Percentiles rank a stretch among this genome's conserved stretches.
Conservation (phyloP, 2,329 filamentous ascomycete species). For the Alternaria tenuissima region DNA sequence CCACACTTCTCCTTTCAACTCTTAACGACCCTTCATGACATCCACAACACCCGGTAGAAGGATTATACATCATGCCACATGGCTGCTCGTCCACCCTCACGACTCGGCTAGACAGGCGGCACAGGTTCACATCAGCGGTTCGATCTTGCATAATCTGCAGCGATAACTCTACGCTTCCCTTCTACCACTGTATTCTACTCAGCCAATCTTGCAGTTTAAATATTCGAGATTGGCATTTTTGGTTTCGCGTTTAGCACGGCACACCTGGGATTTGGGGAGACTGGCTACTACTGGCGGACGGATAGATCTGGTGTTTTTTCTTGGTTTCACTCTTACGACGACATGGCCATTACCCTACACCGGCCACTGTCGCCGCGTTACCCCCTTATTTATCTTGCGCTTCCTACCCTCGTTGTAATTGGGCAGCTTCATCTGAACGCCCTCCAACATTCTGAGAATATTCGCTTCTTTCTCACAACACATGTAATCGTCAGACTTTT, state of each 20-base stretch:
- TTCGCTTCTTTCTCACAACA: constrained; percentile 37
- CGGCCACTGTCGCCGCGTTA: constrained; percentile 44
- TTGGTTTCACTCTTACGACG: constrained; percentile 39
- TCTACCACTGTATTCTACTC: constrained; percentile 39
- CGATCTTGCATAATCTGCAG: constrained; percentile 21
- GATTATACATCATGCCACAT: constrained; percentile 36
- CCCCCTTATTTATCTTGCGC: constrained; percentile 32
- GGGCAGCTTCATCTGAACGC: constrained; percentile 22
- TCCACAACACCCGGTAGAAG: constrained; percentile 36
- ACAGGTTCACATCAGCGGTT: constrained; percentile 34
- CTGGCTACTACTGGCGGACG: constrained; percentile 22
- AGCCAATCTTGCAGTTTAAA: constrained; percentile 27
- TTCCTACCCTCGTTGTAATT: constrained; percentile 54
- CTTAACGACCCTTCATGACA: constrained; percentile 49
- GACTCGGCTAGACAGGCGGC: constrained; percentile 45
- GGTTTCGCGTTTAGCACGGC: constrained; percentile 35
- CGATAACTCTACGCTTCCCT: constrained; percentile 39
- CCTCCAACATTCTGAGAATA: constrained; percentile 44
- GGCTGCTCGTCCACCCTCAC: constrained; percentile 41
- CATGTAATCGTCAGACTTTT: constrained; percentile 32
- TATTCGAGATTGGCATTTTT: constrained; percentile 31
- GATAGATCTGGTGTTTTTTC: constrained; percentile 42
- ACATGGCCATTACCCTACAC: constrained; percentile 36
- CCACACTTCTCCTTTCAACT: constrained; percentile 33
- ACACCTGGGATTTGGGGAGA: constrained; percentile 31